Evolutionary conservation across 2,329 filamentous ascomycete species (phyloP).

Genomic region (Botrytis hyacinthi): DNA sequence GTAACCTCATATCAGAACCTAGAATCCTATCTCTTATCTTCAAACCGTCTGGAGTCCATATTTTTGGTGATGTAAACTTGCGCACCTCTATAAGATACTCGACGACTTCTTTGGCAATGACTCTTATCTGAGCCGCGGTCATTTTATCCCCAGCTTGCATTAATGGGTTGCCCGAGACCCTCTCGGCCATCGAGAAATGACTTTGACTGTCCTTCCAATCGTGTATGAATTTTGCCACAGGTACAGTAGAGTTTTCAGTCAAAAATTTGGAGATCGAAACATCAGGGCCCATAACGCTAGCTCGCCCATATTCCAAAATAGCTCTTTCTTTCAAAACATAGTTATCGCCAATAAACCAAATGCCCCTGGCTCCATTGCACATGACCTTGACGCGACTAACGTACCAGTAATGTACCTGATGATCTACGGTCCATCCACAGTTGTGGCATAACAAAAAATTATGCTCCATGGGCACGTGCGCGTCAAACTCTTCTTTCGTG

Average conservation of each 20-base stretch:
- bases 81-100: conserved; percentile 3
- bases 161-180: neutral
- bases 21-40: neutral
- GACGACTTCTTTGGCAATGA: conserved; percentile 7
- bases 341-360: neutral
- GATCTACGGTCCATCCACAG: neutral
- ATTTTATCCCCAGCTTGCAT: neutral
- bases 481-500: neutral
- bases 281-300: neutral
- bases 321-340: neutral
- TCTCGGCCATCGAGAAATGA: neutral
- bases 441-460: conserved; percentile 2
- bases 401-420: neutral
- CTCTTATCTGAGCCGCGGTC: fast-evolving
- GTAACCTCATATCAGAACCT: neutral
- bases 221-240: neutral
- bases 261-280: neutral
- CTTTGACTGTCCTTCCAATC: neutral
- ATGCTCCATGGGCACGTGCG: neutral
- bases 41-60: neutral
- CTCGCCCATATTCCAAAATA: neutral
- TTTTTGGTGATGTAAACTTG: neutral
- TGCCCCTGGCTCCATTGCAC: neutral
- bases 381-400: neutral
- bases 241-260: neutral